Percentiles rank a stretch among this genome's conserved stretches.
These are phyloP conservation scores for Kazachstania kunashirensis DNA, from an alignment of 805 yeast species.

Conservation along the genomic window DNA sequence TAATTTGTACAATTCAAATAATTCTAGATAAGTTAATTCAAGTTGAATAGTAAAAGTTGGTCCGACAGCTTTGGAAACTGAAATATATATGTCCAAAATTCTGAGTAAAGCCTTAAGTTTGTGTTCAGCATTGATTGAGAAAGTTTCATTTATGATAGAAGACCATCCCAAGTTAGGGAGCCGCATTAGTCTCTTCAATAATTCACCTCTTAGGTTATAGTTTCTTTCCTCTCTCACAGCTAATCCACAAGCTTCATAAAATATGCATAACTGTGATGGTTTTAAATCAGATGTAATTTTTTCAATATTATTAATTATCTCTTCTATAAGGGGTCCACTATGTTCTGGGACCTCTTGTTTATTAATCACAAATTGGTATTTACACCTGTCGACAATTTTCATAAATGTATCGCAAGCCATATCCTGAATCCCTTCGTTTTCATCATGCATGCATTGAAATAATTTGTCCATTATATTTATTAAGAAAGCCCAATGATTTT, in stretches of 20 bases:
- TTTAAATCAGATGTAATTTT: slow-evolving; percentile 77
- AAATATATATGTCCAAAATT: slow-evolving; percentile 82
- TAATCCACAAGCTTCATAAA: slow-evolving; percentile 91
- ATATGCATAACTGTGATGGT: slow-evolving; percentile 92
- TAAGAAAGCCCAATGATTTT: slow-evolving; percentile 93
- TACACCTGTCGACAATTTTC: slow-evolving; percentile 87
- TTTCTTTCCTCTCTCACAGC: slow-evolving; percentile 77
- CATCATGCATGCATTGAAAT: slow-evolving; percentile 97
- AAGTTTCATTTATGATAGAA: slow-evolving; percentile 70
- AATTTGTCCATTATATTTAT: slow-evolving; percentile 88
- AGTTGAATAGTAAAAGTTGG: slow-evolving; percentile 79
- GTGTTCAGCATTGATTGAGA: slow-evolving; percentile 58
- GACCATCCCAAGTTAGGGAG: slow-evolving; percentile 90
- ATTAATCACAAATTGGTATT: slow-evolving; percentile 78
- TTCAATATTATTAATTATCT: slow-evolving; percentile 70
- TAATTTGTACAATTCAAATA: slow-evolving; percentile 78
- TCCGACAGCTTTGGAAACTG: slow-evolving; percentile 88
- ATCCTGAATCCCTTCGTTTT: slow-evolving; percentile 97
- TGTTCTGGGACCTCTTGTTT: slow-evolving; percentile 55
- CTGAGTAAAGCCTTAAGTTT: slow-evolving; percentile 83
- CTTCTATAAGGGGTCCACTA: slow-evolving; percentile 76
- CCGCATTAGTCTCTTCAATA: slow-evolving; percentile 67
- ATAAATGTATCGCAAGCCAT: slow-evolving; percentile 99
- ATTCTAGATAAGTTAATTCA: slow-evolving; percentile 69
- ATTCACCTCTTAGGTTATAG: slow-evolving; percentile 50